Conservation (phyloP, 257 asterid genomes). For the Galeopsis tetrahit region DNA sequence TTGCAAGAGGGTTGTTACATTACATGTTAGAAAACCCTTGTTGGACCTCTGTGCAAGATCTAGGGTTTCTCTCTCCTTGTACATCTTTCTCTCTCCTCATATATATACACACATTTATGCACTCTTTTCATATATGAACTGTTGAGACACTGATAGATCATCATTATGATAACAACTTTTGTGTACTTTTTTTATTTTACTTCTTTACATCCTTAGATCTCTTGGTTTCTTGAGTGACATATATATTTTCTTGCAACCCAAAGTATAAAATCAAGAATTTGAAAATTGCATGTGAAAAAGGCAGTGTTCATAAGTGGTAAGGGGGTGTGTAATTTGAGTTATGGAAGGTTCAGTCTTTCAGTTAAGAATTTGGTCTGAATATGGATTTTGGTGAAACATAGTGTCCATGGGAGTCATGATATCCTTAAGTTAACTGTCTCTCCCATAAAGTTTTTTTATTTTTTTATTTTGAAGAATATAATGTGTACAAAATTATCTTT, state of each 20-base stretch:
- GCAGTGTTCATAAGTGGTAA: conserved; percentile 3
- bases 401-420: not conserved
- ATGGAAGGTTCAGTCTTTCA: conserved; percentile 11
- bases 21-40: conserved; percentile 28
- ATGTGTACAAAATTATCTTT: no score
- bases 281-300: conserved; percentile 3
- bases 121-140: conserved; percentile 14
- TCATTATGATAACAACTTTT: conserved; percentile 29
- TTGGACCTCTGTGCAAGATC: conserved; percentile 77
- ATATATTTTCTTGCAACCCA: not conserved
- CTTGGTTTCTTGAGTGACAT: conserved; percentile 31
- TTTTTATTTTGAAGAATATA: not conserved
- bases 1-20: no score
- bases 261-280: not conserved
- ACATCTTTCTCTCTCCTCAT: not conserved
- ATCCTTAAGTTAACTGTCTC: conserved; percentile 27
- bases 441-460: not conserved
- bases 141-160: conserved; percentile 11
- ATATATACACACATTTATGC: not conserved
- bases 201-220: conserved; percentile 53
- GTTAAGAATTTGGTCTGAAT: conserved; percentile 21
- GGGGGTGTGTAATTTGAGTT: not conserved
- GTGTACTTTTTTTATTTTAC: conserved; percentile 27
- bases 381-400: conserved; percentile 39
- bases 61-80: conserved; percentile 61